A percentile compares a stretch with the other conserved stretches of the same genome.
Evolutionary conservation across 768 basidiomycete genomes (phyloP).

Genomic region (Mycena latifolia): DNA sequence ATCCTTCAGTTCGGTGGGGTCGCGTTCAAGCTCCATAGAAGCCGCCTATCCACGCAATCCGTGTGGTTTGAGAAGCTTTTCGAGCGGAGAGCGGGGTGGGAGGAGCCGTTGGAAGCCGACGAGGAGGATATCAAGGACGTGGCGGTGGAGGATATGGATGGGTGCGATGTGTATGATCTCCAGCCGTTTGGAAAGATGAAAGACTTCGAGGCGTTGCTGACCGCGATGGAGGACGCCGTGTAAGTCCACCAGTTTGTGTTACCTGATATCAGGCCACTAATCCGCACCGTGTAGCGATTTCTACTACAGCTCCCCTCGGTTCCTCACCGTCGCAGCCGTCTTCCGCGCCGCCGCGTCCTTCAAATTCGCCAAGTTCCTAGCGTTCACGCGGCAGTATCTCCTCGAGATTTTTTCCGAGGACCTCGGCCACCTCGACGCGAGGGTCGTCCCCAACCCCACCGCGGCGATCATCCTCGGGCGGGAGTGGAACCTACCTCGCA

Average conservation of each 20-base stretch:
- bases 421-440: conserved; percentile 33
- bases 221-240: conserved; percentile 38
- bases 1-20: conserved; percentile 38
- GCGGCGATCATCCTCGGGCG: conserved; percentile 48
- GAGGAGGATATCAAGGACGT: conserved; percentile 21
- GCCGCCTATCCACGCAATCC: conserved; percentile 40
- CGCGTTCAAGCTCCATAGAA: conserved; percentile 40
- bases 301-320: conserved; percentile 39
- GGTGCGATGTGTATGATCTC: conserved; percentile 16
- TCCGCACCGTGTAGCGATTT: conserved; percentile 28
- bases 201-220: conserved; percentile 37
- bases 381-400: conserved; percentile 43
- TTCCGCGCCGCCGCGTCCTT: conserved; percentile 49
- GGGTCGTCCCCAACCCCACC: conserved; percentile 40
- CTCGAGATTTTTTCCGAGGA: conserved; percentile 44
- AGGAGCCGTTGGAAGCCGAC: conserved; percentile 7
- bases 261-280: not conserved
- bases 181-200: not conserved
- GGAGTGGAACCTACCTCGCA: conserved; percentile 39
- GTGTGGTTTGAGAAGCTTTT: conserved; percentile 42
- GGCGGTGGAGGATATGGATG: conserved; percentile 17
- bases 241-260: conserved; percentile 15
- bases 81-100: conserved; percentile 20
- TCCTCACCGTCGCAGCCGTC: conserved; percentile 45
- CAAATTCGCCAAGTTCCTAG: conserved; percentile 40